A percentile compares a stretch with the other conserved stretches of the same genome.
Evolutionary conservation across 306 rosid genomes (phyloP).

Genomic region (Prunus mongolica): DNA sequence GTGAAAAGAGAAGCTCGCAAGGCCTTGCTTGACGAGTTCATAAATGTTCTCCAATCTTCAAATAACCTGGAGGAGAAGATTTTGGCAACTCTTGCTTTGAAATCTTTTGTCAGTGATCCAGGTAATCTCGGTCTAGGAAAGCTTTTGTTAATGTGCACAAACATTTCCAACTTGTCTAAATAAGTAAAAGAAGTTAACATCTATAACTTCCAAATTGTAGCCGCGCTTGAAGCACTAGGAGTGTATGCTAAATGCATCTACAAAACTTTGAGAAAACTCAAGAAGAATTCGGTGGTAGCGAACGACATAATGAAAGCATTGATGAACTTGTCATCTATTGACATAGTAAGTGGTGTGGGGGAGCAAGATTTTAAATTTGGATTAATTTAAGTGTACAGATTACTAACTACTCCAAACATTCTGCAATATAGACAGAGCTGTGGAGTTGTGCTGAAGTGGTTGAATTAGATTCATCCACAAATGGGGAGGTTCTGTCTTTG

Average conservation of each 20-base stretch:
- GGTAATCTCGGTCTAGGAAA: constrained; percentile 31
- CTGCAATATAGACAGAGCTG: constrained; percentile 54
- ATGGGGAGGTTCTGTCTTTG: constrained; percentile 79
- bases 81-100: constrained; percentile 72
- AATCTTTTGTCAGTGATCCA: constrained; percentile 58
- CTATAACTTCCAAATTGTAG: constrained; percentile 34
- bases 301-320: constrained; percentile 62
- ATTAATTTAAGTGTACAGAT: background rate
- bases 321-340: constrained; percentile 72
- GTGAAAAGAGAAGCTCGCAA: constrained; percentile 56
- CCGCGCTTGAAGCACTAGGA: constrained; percentile 68
- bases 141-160: background rate
- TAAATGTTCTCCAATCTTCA: constrained; percentile 69
- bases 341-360: constrained; percentile 55
- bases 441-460: constrained; percentile 80
- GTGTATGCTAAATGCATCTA: constrained; percentile 69
- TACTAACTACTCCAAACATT: constrained; percentile 16
- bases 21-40: constrained; percentile 66
- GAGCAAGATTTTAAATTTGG: background rate
- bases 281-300: constrained; percentile 54
- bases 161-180: background rate
- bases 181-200: constrained; percentile 1
- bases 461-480: constrained; percentile 59
- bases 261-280: constrained; percentile 68
- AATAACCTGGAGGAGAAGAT: constrained; percentile 76